These are phyloP conservation scores for Phyllosticta citribraziliensis DNA, from an alignment of 2,329 filamentous ascomycete species.

Conservation along the genomic window DNA sequence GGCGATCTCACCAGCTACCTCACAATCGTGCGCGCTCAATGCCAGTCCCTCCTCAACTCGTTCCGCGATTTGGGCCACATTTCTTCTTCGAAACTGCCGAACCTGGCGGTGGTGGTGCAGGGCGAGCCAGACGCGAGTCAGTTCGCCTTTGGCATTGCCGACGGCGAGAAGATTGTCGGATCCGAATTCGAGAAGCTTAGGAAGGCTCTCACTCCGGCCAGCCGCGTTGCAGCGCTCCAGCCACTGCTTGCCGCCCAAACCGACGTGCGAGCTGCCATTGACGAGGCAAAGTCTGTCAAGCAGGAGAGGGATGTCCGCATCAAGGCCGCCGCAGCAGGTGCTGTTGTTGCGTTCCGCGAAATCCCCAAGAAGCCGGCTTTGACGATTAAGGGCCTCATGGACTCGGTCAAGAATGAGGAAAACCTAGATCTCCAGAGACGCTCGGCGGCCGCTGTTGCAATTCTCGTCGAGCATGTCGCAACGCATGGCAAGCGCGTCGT, in stretches of 20 bases:
- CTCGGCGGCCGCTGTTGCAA: conserved; percentile 75
- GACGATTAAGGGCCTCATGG: conserved; percentile 96
- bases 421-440: conserved; percentile 80
- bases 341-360: conserved; percentile 74
- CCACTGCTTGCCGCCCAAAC: conserved; percentile 68
- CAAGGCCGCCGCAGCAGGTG: conserved; percentile 75
- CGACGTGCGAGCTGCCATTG: conserved; percentile 60
- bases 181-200: conserved; percentile 83
- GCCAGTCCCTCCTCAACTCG: conserved; percentile 77
- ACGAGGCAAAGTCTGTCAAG: conserved; percentile 71
- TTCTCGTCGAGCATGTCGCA: conserved; percentile 78
- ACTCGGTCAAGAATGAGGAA: conserved; percentile 92
- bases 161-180: conserved; percentile 77
- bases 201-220: conserved; percentile 78
- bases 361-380: conserved; percentile 89
- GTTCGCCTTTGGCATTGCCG: conserved; percentile 77
- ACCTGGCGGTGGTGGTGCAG: conserved; percentile 82
- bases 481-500: conserved; percentile 69
- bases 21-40: conserved; percentile 82
- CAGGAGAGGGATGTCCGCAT: conserved; percentile 76
- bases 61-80: conserved; percentile 59
- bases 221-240: conserved; percentile 73
- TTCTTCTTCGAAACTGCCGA: conserved; percentile 52
- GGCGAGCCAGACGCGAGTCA: conserved; percentile 87
- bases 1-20: conserved; percentile 83